phyloP scores from a whole-genome alignment of 1,139 yeast species.

The Sugiyamaella japonica region DNA sequence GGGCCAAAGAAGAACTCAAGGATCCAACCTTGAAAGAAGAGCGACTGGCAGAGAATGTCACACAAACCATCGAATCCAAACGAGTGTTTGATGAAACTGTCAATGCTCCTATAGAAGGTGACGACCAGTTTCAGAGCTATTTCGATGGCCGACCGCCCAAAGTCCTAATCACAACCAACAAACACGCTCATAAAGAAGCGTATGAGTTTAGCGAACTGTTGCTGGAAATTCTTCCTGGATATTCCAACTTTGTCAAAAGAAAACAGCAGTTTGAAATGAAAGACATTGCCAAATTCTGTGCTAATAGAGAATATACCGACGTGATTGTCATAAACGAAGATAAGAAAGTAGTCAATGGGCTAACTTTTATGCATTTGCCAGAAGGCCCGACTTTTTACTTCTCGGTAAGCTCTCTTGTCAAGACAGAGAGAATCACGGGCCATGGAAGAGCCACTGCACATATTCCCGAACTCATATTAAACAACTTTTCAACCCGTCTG shows the following conservation, averaged over 20 bases:
- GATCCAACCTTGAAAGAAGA: conserved; percentile 82
- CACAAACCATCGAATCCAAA: conserved; percentile 85
- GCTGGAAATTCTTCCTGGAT: conserved; percentile 78
- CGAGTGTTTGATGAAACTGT: conserved; percentile 91
- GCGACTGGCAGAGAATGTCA: conserved; percentile 75
- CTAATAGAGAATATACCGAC: conserved; percentile 83
- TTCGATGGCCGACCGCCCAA: conserved; percentile 72
- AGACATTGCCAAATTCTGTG: conserved; percentile 81
- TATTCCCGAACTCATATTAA: conserved; percentile 85
- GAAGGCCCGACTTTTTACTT: conserved; percentile 95
- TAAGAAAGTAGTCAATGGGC: conserved; percentile 85
- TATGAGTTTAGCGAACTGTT: conserved; percentile 87
- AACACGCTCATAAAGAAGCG: conserved; percentile 80
- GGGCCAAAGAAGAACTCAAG: conserved; percentile 79
- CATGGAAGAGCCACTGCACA: conserved; percentile 92
- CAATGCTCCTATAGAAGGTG: conserved; percentile 70
- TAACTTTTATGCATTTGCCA: conserved; percentile 90
- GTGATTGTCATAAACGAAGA: conserved; percentile 88
- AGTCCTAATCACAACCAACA: conserved; percentile 83
- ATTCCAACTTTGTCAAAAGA: conserved; percentile 77
- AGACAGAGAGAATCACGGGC: conserved; percentile 57
- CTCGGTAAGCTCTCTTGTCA: conserved; percentile 71
- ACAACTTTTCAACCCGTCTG: conserved; percentile 86
- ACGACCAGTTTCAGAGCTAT: conserved; percentile 70
- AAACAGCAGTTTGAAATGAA: conserved; percentile 79